Percentiles rank a stretch among this genome's conserved stretches.
Conservation (phyloP, 2,329 filamentous ascomycete species). For the Aspergillus tubingensis region DNA sequence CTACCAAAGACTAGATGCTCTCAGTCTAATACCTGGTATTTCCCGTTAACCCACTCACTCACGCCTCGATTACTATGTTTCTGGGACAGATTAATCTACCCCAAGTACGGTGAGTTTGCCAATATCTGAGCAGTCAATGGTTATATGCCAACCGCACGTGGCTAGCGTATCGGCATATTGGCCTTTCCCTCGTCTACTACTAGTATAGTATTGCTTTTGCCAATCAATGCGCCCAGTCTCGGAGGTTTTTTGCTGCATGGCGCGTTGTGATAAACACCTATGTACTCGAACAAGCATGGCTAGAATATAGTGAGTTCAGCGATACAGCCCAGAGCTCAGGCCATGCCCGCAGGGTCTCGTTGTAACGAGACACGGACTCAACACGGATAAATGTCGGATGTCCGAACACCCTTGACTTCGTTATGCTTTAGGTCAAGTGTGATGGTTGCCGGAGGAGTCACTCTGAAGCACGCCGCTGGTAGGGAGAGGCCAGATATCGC, state of each 20-base stretch:
- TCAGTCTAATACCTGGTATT: not conserved
- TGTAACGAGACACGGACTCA: not conserved
- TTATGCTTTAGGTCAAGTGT: not conserved
- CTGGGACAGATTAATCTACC: not conserved
- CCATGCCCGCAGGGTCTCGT: not conserved
- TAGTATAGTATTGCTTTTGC: not conserved
- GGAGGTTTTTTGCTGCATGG: not conserved
- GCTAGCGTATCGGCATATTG: not conserved
- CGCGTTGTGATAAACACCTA: not conserved
- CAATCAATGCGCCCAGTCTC: not conserved
- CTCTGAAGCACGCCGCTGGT: not conserved
- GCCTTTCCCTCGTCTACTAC: not conserved
- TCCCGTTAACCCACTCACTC: not conserved
- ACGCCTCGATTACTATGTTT: not conserved
- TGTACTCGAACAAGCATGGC: not conserved
- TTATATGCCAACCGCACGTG: not conserved
- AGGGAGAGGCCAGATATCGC: not conserved
- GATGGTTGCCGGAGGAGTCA: not conserved
- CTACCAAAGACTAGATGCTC: not conserved
- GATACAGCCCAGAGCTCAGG: not conserved
- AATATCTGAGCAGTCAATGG: not conserved
- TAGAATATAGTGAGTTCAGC: not conserved
- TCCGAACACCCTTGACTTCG: not conserved
- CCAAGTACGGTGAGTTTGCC: not conserved
- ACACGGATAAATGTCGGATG: not conserved